Conservation (phyloP, 805 yeast genomes). For the Diddensiella caesifluorescens region DNA sequence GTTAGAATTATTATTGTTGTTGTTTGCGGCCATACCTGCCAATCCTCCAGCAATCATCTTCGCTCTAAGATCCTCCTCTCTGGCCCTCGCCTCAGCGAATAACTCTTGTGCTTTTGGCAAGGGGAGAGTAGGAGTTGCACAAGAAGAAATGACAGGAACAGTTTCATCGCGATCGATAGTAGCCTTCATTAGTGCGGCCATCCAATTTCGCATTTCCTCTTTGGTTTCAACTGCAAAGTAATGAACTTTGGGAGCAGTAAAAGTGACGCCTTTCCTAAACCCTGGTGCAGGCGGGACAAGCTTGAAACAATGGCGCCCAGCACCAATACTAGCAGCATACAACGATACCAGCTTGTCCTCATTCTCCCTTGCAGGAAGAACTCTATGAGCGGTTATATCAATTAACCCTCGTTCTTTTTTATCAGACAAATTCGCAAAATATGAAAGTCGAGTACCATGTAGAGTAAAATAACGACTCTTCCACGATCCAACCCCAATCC, state of each 20-base stretch:
- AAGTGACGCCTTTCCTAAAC: constrained; percentile 86
- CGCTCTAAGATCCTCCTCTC: constrained; percentile 24
- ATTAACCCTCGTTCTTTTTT: constrained; percentile 84
- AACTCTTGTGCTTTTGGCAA: constrained; percentile 81
- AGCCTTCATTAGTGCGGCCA: constrained; percentile 89
- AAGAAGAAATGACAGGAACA: constrained; percentile 86
- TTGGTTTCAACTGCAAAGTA: constrained; percentile 90
- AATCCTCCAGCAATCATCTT: constrained; percentile 24
- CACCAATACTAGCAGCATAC: constrained; percentile 89
- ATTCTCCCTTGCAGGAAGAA: constrained; percentile 66
- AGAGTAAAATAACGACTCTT: constrained; percentile 77
- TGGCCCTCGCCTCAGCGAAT: constrained; percentile 56
- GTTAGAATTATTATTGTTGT: constrained; percentile 1
- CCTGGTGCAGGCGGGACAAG: constrained; percentile 98
- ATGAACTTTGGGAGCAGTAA: constrained; percentile 93
- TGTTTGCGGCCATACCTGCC: constrained; percentile 1
- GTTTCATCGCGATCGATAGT: constrained; percentile 93
- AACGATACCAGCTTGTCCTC: constrained; percentile 82
- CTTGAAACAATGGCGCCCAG: constrained; percentile 86
- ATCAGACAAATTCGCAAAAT: constrained; percentile 74
- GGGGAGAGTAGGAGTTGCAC: constrained; percentile 93
- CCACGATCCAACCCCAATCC: constrained; percentile 84
- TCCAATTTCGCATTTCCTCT: constrained; percentile 93
- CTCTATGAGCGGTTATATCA: constrained; percentile 93
- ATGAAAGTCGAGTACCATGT: constrained; percentile 90